phyloP scores from a whole-genome alignment of 2,329 filamentous ascomycete genomes.

The Aspergillus oerlinghausenensis region DNA sequence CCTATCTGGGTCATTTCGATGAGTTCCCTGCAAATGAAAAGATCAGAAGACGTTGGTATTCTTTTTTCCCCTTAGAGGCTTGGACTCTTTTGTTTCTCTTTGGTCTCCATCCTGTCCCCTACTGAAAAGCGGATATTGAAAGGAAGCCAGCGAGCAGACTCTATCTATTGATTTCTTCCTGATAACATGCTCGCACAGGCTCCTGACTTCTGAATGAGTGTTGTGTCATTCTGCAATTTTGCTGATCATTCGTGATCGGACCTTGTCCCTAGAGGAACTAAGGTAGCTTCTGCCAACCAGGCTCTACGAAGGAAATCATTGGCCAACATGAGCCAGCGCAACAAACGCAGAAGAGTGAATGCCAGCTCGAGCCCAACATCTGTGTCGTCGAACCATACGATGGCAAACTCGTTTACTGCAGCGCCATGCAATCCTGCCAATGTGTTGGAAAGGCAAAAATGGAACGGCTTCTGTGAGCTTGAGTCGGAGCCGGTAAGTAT shows the following conservation, averaged over 20 bases:
- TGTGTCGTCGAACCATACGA: slow-evolving; percentile 10
- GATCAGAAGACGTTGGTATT: neutral
- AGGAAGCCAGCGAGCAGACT: neutral
- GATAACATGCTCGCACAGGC: neutral
- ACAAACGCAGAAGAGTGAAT: slow-evolving; percentile 27
- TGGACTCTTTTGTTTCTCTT: neutral
- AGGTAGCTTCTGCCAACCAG: neutral
- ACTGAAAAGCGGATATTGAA: neutral
- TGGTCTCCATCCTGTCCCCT: neutral
- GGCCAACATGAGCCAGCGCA: slow-evolving; percentile 24
- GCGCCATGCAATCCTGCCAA: slow-evolving; percentile 28
- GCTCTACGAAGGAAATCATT: neutral
- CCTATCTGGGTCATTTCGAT: neutral
- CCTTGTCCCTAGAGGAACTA: neutral
- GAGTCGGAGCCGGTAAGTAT: slow-evolving; percentile 77
- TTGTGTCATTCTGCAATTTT: neutral
- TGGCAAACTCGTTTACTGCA: neutral
- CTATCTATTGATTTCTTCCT: neutral
- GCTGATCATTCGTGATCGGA: neutral
- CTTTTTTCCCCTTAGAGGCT: neutral
- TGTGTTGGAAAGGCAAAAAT: slow-evolving; percentile 36
- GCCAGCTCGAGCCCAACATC: slow-evolving; percentile 11
- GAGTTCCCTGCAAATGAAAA: neutral
- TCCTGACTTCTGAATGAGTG: neutral
- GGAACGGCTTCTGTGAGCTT: slow-evolving; percentile 60